Base-by-base conservation (phyloP, 306 rosid genomes). In the Dryas alaskensis region DNA sequence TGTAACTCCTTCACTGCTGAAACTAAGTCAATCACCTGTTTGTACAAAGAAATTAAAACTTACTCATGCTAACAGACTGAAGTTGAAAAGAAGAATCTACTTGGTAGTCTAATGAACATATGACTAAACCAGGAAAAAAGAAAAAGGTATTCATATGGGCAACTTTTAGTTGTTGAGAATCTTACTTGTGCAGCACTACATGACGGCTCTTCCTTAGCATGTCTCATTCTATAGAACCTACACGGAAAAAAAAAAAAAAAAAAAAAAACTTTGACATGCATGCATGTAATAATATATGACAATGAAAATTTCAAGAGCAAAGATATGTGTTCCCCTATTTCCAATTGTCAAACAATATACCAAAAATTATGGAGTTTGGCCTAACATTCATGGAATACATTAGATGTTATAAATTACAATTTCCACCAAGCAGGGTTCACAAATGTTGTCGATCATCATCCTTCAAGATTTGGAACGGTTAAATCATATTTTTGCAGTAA, bases 1-100 rank as follows among this genome's bases (percentile, higher is more conserved):
- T 91, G 91, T 63, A 93, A 84, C 72, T 87, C 92, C 84, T 85
- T 88, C 69, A 93, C 96, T 6, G 91, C 83, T 9, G 85, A 81
- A 64, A 73, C 81, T 77, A 93, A 44, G 80, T 80, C 88, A 81
- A 85, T 69, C 51, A 69, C 92, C 98, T 93, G 94, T 80, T 81
- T 73, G 65, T 59, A 68, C 60, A 81, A 76, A 80, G 59, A 76
- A 84, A 80, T 70, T 63, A 12, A 27, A 65, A 60, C 16, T 43
- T 42, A 76, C 69, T 76, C 81, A 73, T 49, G 55, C 57, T 45
- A 65, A 64, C 11, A 50, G 57, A 75, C 47, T 4, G 42, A 73
- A 31, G 47, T 13, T 4, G 10, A 13, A 5, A 73, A 25, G 42
- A 43, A 54, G 19, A 64, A 25, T 8, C 54, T 8, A 69, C 19